Base-by-base conservation (phyloP, 1,139 yeast genomes). In the Zygosaccharomyces pseudobailii region DNA sequence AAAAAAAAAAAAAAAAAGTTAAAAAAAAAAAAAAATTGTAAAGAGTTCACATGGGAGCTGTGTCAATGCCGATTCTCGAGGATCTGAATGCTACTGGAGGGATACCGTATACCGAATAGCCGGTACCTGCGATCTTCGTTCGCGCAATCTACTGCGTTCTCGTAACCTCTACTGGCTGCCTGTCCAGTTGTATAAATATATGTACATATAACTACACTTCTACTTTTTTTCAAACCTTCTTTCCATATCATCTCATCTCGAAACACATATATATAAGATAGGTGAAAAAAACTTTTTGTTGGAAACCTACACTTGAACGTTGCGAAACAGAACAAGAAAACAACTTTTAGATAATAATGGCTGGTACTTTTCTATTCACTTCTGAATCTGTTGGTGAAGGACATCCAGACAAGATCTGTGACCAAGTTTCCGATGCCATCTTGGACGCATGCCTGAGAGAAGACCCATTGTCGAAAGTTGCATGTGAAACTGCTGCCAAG, bases 371-470 rank as follows among this genome's bases (percentile, higher is more conserved):
- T 72, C 77, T 87, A 66, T 87, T 87, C 71, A 87, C 96, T 63
- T 90, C 97, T 61, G 98, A 92, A 78, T 88, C 96, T 61, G 96
- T 88, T 63, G 96, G 96, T 76, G 96, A 88, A 74, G 97, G 97
- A 69, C 97, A 92, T 82, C 97, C 98, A 69, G 98, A 92, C 72
- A 92, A 92, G 84, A 94, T 92, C 76, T 92, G 98, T 76, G 98
- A 92, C 74, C 99, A 92, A 78, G 96, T 94, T 58, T 87, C 96
- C 48, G 98, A 94, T 70, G 98, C 98, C 65, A 88, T 92, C 66
- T 80, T 92, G 66, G 99, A 92, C 68, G 99, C 98, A 63, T 92
- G 97, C 79, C 78, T 92, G 63, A 82, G 87, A 54, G 95, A 78
- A 62, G 99, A 92, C 72, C 98, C 98, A 57, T 80, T 87, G 66